Conservation (phyloP, 169 alveolate genomes). For the Plasmodium gallinaceum region DNA sequence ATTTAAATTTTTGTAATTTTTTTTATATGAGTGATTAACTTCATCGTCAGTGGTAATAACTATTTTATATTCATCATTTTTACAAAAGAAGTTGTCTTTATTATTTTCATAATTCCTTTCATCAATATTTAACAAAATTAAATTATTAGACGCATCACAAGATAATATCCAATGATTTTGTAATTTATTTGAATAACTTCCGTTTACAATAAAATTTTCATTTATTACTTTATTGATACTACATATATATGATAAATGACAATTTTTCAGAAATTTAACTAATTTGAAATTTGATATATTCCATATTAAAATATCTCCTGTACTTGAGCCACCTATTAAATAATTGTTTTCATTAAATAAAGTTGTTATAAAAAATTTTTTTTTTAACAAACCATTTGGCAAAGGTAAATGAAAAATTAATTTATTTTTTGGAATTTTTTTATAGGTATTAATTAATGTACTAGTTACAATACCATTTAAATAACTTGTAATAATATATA, state of each 20-base stretch:
- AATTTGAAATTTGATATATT: constrained; percentile 11
- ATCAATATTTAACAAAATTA: constrained; percentile 39
- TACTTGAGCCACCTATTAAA: constrained; percentile 51
- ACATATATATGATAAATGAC: constrained; percentile 59
- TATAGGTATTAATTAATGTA: constrained; percentile 53
- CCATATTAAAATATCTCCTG: constrained; percentile 73
- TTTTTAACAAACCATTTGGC: not conserved
- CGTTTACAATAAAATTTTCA: constrained; percentile 11
- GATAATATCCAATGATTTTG: constrained; percentile 31
- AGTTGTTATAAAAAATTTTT: constrained; percentile 39
- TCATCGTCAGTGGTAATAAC: constrained; percentile 40
- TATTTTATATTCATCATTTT: constrained; percentile 65
- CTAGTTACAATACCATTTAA: constrained; percentile 21
- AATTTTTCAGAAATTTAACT: constrained; percentile 29
- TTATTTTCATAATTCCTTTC: constrained; percentile 17
- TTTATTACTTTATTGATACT: constrained; percentile 70
- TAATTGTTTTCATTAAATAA: constrained; percentile 10
- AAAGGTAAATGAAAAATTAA: constrained; percentile 11
- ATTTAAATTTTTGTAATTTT: not conserved
- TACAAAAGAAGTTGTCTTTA: constrained; percentile 24
- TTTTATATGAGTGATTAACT: not conserved
- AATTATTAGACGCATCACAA: constrained; percentile 44
- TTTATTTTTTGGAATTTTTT: constrained; percentile 3
- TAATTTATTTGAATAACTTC: not conserved
- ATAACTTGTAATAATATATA: constrained; percentile 50